Conservation (phyloP, 2,329 filamentous ascomycete genomes). For the Sarocladium kiliense region DNA sequence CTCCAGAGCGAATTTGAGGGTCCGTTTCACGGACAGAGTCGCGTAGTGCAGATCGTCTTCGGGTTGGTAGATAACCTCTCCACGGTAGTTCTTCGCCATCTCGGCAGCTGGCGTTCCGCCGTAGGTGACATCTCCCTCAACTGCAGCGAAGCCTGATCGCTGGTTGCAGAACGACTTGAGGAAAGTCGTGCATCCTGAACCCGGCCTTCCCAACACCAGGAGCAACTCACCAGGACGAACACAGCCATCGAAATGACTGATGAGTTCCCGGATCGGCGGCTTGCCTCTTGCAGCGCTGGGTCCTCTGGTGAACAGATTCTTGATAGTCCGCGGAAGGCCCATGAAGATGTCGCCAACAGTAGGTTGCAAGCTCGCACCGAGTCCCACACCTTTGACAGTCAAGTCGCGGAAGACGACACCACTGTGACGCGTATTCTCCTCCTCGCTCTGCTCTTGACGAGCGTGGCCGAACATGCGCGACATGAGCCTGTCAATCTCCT, state of each 20-base stretch:
- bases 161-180: constrained; percentile 70
- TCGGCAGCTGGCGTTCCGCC: constrained; percentile 40
- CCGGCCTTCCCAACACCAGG: constrained; percentile 62
- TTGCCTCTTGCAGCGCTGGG: constrained; percentile 47
- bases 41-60: constrained; percentile 67
- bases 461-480: constrained; percentile 66
- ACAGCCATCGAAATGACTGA: constrained; percentile 61
- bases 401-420: constrained; percentile 67
- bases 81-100: constrained; percentile 50
- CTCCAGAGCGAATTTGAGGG: constrained; percentile 61
- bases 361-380: constrained; percentile 52
- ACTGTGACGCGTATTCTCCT: constrained; percentile 63
- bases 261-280: constrained; percentile 57
- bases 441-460: constrained; percentile 60
- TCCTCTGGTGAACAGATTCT: constrained; percentile 41
- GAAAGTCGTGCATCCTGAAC: constrained; percentile 65
- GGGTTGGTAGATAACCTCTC: constrained; percentile 62
- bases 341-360: constrained; percentile 61
- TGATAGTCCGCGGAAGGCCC: constrained; percentile 41
- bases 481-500: constrained; percentile 58
- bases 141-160: constrained; percentile 55
- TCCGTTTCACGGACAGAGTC: constrained; percentile 61
- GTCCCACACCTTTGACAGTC: constrained; percentile 64
- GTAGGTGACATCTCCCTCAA: constrained; percentile 62
- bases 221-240: constrained; percentile 68